Base-by-base conservation (phyloP, 2,329 filamentous ascomycete genomes). In the Rhytidhysteron rufulum region DNA sequence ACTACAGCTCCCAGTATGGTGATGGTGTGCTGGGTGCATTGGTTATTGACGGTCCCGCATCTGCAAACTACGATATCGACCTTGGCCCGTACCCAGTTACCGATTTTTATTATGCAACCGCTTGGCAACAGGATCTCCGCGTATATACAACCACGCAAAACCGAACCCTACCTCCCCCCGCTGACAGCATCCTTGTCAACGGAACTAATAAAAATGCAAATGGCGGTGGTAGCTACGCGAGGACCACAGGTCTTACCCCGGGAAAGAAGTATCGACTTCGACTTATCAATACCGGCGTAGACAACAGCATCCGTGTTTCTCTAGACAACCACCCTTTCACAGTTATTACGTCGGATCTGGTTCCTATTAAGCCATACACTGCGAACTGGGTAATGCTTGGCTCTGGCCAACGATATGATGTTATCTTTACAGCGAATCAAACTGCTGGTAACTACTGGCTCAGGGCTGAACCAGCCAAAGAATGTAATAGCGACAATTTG, bases 101-200 rank as follows among this genome's bases (percentile, higher is more conserved):
- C 16, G 83, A 86, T 51, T 85, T 80, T 80, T 80, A 81, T 54
- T 77, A 55, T 31, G 18, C 45, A 46, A 57, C 38, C 49, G 51
- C 38, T 33, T 50, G 45, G 58, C 48, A 34, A 45, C 51, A 43
- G 48, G 50, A 35, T 15, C 27, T 34, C 5, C 40, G 50, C 8
- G 52, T 59, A 2, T 42, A 53, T 18, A 22, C 34, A 5, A 60
- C 56, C 34, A 47, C 65, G 24, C 66, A 69, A 34, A 5, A 20
- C 3, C 57, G 58, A 10, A 33, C 32, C 3, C 42, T 56, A 18
- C 56, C 57, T 8, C 65, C 65, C 3, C 53, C 56, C n/a, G 55
- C 50, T 20, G 78, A 82, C 38, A 55, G 31, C 19, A 41, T 55
- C 15, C 30, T 55, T n/a, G 42, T 55, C 37, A 55, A 51, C 18